A percentile compares a stretch with the other conserved stretches of the same genome.
phyloP scores from a whole-genome alignment of 306 rosid genomes.

The Inga leiocalycina region DNA sequence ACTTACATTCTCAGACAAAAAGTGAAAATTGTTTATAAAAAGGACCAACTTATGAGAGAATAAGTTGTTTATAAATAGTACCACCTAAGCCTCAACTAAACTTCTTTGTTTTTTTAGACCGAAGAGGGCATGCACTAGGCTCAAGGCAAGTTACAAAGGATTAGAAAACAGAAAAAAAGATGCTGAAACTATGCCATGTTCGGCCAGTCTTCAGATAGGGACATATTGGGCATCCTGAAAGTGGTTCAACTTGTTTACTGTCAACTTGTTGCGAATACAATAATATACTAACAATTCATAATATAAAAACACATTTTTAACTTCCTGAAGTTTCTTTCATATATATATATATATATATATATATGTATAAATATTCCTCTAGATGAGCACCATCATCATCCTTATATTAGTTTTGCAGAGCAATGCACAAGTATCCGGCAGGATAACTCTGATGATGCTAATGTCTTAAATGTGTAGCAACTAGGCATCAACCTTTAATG shows the following conservation, averaged over 20 bases:
- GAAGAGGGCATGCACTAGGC: too few relatives aligned
- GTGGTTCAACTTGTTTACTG: neutral
- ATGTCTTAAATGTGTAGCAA: neutral
- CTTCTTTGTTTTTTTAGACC: too few relatives aligned
- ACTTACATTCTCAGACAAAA: too few relatives aligned
- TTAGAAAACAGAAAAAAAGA: neutral
- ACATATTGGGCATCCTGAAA: neutral
- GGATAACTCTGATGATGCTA: neutral
- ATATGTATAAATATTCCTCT: neutral
- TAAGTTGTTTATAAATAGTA: too few relatives aligned
- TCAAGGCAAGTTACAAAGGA: too few relatives aligned
- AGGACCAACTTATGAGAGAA: too few relatives aligned
- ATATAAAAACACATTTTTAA: neutral
- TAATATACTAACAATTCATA: neutral
- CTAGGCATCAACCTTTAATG: constrained; percentile 21
- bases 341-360: neutral
- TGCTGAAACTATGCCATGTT: neutral
- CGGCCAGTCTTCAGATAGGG: too few relatives aligned
- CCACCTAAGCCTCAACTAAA: neutral
- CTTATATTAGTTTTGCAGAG: neutral
- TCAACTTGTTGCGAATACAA: neutral
- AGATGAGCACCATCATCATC: neutral
- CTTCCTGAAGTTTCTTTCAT: neutral
- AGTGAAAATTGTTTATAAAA: too few relatives aligned
- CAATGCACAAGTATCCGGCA: neutral